phyloP scores from a whole-genome alignment of 208 protist species.

The Trypanosoma grayi region DNA sequence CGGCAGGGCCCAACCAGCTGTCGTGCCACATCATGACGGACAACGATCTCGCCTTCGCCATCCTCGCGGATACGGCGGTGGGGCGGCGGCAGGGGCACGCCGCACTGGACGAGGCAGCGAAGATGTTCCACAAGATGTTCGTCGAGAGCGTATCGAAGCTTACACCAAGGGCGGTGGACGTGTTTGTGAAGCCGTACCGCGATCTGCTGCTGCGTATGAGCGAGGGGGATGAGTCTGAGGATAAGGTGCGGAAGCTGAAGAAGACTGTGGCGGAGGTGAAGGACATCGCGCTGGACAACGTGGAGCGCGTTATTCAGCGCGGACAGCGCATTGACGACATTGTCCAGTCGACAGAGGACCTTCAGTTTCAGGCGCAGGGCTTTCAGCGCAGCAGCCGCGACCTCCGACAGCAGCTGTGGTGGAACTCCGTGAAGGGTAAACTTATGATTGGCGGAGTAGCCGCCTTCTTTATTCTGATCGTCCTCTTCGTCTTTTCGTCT shows the following conservation, averaged over 20 bases:
- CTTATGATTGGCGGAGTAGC: slow-evolving; percentile 62
- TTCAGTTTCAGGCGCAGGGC: slow-evolving; percentile 85
- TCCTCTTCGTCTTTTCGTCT: slow-evolving; percentile 78
- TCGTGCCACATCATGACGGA: slow-evolving; percentile 86
- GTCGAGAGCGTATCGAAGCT: slow-evolving; percentile 66
- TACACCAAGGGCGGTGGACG: slow-evolving; percentile 52
- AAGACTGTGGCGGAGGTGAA: slow-evolving; percentile 79
- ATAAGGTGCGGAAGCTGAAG: slow-evolving; percentile 77
- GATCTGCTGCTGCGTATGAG: slow-evolving; percentile 64
- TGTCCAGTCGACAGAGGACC: slow-evolving; percentile 81
- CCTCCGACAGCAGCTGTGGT: slow-evolving; percentile 85
- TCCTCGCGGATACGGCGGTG: slow-evolving; percentile 50
- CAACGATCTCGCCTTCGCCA: slow-evolving; percentile 65
- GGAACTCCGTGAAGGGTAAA: slow-evolving; percentile 79
- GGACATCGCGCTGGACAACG: slow-evolving; percentile 83
- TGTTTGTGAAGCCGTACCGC: slow-evolving; percentile 64
- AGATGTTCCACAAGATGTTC: slow-evolving; percentile 87
- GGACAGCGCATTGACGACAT: slow-evolving; percentile 88
- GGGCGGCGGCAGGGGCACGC: slow-evolving; percentile 57
- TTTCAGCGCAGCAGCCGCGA: slow-evolving; percentile 85
- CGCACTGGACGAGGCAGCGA: slow-evolving; percentile 64
- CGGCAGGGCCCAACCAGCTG: slow-evolving; percentile 34
- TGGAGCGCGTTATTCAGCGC: slow-evolving; percentile 77
- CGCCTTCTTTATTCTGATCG: slow-evolving; percentile 63
- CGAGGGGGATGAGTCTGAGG: slow-evolving; percentile 25